Conservation (phyloP, 768 basidiomycete genomes). For the Pleurotus citrinopileatus region DNA sequence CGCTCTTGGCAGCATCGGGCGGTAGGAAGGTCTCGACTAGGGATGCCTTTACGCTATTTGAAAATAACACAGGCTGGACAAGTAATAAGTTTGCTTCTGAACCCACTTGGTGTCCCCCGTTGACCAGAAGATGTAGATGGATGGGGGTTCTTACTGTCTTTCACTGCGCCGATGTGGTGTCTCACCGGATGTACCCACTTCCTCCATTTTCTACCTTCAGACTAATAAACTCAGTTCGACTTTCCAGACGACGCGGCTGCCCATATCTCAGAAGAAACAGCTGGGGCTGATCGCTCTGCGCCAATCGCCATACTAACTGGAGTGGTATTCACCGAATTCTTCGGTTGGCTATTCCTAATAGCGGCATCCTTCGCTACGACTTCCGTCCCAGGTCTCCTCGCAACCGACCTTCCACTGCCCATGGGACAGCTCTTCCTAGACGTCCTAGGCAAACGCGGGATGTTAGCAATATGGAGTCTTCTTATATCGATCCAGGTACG, state of each 20-base stretch:
- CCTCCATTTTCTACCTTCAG: neutral
- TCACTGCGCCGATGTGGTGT: slow-evolving; percentile 66
- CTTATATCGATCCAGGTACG: slow-evolving; percentile 40
- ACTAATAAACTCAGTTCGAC: neutral
- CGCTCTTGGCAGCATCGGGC: slow-evolving; percentile 47
- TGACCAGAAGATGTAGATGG: slow-evolving; percentile 34
- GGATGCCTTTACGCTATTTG: slow-evolving; percentile 56
- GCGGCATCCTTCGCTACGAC: slow-evolving; percentile 54
- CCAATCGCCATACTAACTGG: slow-evolving; percentile 59
- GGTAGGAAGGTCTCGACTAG: slow-evolving; percentile 47
- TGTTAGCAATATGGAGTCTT: slow-evolving; percentile 59
- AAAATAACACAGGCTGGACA: slow-evolving; percentile 62
- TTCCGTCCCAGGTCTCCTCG: slow-evolving; percentile 45
- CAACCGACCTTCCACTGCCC: slow-evolving; percentile 44
- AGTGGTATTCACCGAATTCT: slow-evolving; percentile 45
- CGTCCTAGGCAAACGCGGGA: slow-evolving; percentile 54
- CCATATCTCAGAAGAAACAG: slow-evolving; percentile 61
- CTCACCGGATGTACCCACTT: slow-evolving; percentile 53
- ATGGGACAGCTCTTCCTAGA: slow-evolving; percentile 62
- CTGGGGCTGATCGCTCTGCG: slow-evolving; percentile 51
- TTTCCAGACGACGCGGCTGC: slow-evolving; percentile 61
- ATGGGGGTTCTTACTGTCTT: slow-evolving; percentile 62
- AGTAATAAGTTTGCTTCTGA: slow-evolving; percentile 33
- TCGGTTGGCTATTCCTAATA: slow-evolving; percentile 55
- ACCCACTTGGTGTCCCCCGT: neutral